A percentile compares a stretch with the other conserved stretches of the same genome.
phyloP scores from a whole-genome alignment of 371 early-diverging fungal species.

The Homolaphlyctis polyrhiza region DNA sequence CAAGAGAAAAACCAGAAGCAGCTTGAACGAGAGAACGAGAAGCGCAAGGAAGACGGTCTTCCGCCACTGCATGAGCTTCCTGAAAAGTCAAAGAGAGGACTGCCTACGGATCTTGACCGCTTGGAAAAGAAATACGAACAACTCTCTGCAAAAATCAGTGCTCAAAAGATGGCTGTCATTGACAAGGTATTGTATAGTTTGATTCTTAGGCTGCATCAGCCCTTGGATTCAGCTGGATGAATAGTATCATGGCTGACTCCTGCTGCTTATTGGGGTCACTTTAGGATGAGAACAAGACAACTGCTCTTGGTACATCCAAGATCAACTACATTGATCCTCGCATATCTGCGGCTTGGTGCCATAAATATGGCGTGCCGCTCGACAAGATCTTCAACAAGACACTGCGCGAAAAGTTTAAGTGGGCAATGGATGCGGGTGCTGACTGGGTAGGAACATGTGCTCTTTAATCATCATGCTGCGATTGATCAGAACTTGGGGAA shows the following conservation, averaged over 20 bases:
- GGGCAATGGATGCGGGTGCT: slow-evolving; percentile 62
- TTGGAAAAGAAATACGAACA: slow-evolving; percentile 58
- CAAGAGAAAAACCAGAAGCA: slow-evolving; percentile 62
- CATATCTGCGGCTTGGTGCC: slow-evolving; percentile 92
- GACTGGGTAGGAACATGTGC: too few species aligned
- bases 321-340: slow-evolving; percentile 98
- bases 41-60: slow-evolving; percentile 24
- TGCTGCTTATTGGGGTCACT: not conserved
- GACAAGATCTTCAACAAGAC: slow-evolving; percentile 91
- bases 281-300: slow-evolving; percentile 93
- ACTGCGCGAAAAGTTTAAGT: slow-evolving; percentile 90
- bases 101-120: slow-evolving; percentile 47
- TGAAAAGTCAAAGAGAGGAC: slow-evolving; percentile 10
- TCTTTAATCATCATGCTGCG: not conserved
- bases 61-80: slow-evolving; percentile 10
- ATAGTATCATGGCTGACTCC: not conserved
- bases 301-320: slow-evolving; percentile 96
- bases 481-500: not conserved
- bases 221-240: not conserved
- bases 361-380: slow-evolving; percentile 76
- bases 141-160: slow-evolving; percentile 62
- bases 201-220: too few species aligned
- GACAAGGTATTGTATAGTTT: slow-evolving; percentile 82
- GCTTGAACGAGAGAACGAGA: slow-evolving; percentile 45
- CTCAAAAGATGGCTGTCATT: slow-evolving; percentile 57